Base-by-base conservation (phyloP, 140 eudicot species). In the Ambrosia hybrid region DNA sequence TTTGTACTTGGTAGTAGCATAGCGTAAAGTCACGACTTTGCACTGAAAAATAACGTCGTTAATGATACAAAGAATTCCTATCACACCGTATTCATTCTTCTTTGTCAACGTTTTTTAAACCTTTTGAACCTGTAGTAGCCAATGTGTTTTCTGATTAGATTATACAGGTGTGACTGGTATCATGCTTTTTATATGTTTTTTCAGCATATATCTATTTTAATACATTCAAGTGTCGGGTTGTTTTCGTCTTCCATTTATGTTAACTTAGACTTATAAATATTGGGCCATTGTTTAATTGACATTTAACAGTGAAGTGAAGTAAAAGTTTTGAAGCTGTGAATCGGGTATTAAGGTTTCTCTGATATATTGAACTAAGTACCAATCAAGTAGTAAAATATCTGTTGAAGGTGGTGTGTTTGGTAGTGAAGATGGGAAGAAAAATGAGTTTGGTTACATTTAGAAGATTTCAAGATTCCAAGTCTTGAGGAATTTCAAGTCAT, bases 401-500 rank as follows among this genome's bases (percentile, higher is more conserved):
- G 80, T 84, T 89, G 84, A 87, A 86, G 94, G 76, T 86, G 96
- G 83, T 84, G 81, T 85, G 61, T 84, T 73, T 80, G 88, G 67
- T 89, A 87, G 80, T 83, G 95, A 87, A 92, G 98, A 87, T 81
- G 77, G 81, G 83, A 85, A 76, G 87, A 82, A 86, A 84, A 72
- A 64, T 78, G 85, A 81, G 87, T 84, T 81, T 84, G 89, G 81
- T 62, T 83, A 77, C 96, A 84, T 74, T 79, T 75, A 71, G 96
- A 92, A 89, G 98, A 86, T 80, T 63, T 83, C 95, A 89, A 78
- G 82, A 78, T 78, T 71, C 21, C 82, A 78, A 87, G 98, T 86
- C 88, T 86, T 86, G 85, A 83, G 80, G 88, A 78, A 73, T 84
- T 83, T 81, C 91, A 86, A 86, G 91, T 85, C 96, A 85, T 83